Percentiles rank a stretch among this genome's conserved stretches.
These are phyloP conservation scores for Tolypocladium sp. DNA, from an alignment of 2,329 filamentous ascomycete genomes.

Conservation along the genomic window DNA sequence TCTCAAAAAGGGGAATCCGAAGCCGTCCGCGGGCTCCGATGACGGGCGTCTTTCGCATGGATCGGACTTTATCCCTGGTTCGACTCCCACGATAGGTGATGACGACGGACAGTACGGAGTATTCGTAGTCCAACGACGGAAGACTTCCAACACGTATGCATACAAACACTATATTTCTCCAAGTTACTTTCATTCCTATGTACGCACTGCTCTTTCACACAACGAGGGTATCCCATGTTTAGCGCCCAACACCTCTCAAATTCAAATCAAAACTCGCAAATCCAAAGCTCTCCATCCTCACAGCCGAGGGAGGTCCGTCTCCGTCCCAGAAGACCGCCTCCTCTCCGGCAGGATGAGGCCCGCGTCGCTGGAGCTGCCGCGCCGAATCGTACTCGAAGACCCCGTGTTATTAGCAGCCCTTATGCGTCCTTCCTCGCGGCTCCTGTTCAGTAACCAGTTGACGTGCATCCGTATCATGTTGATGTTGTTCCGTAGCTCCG, in stretches of 20 bases:
- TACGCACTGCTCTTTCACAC: neutral
- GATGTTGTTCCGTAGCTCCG: constrained; percentile 47
- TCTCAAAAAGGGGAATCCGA: no score
- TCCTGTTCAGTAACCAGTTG: constrained; percentile 46
- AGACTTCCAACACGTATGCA: neutral
- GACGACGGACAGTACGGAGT: no score
- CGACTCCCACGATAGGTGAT: neutral
- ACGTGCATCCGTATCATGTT: constrained; percentile 52
- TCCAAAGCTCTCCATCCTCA: constrained; percentile 7
- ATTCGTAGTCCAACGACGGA: neutral
- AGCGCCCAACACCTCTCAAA: neutral
- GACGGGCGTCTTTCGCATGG: no score
- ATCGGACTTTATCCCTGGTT: neutral
- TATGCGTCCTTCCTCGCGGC: constrained; percentile 35
- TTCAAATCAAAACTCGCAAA: neutral
- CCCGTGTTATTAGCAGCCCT: constrained; percentile 26
- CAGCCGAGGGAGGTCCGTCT: constrained; percentile 28
- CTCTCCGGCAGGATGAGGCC: constrained; percentile 21
- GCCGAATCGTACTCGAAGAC: constrained; percentile 17
- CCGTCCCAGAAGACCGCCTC: constrained; percentile 26
- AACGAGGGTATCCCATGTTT: neutral
- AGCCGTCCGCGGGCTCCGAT: neutral
- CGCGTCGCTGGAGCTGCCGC: constrained; percentile 18
- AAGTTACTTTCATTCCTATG: neutral
- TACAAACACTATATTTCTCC: neutral